These are phyloP conservation scores for Diutina mesorugosa DNA, from an alignment of 1,139 yeast species.

Conservation along the genomic window DNA sequence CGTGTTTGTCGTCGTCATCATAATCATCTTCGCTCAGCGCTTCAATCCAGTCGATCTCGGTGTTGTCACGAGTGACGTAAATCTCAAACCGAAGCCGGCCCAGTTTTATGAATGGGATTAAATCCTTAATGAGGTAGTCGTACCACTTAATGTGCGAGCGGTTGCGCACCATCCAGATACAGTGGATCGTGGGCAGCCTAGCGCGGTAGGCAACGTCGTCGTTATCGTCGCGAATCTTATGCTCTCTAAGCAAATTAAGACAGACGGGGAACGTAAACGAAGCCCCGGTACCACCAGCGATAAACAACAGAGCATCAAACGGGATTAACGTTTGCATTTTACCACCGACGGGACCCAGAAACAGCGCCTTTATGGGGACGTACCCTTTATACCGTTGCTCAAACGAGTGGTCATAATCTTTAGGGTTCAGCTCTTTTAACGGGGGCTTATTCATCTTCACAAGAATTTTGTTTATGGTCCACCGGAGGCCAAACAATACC, in stretches of 20 bases:
- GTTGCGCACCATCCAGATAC: constrained; percentile 23
- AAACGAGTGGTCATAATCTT: not conserved
- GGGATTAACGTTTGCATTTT: constrained; percentile 25
- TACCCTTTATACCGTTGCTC: constrained; percentile 3
- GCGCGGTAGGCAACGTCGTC: constrained; percentile 25
- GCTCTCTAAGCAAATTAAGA: constrained; percentile 19
- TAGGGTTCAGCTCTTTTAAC: not conserved
- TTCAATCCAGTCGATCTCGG: constrained; percentile 1
- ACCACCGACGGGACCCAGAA: constrained; percentile 35
- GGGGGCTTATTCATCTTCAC: not conserved
- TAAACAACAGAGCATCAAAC: constrained; percentile 27
- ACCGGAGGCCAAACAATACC: not conserved
- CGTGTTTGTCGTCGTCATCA: not conserved
- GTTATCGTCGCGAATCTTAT: constrained; percentile 12
- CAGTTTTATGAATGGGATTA: constrained; percentile 12
- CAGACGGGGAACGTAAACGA: constrained; percentile 35
- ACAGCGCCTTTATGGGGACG: constrained; percentile 17
- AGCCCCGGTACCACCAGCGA: constrained; percentile 35
- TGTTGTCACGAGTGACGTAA: constrained; percentile 11
- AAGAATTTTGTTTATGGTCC: not conserved
- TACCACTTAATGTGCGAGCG: constrained; percentile 22
- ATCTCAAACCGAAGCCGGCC: constrained; percentile 15
- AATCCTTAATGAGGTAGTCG: constrained; percentile 17
- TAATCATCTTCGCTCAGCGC: not conserved
- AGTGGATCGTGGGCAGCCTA: constrained; percentile 11